phyloP scores from a whole-genome alignment of 768 basidiomycete genomes.

The Lentinula guzmanii region DNA sequence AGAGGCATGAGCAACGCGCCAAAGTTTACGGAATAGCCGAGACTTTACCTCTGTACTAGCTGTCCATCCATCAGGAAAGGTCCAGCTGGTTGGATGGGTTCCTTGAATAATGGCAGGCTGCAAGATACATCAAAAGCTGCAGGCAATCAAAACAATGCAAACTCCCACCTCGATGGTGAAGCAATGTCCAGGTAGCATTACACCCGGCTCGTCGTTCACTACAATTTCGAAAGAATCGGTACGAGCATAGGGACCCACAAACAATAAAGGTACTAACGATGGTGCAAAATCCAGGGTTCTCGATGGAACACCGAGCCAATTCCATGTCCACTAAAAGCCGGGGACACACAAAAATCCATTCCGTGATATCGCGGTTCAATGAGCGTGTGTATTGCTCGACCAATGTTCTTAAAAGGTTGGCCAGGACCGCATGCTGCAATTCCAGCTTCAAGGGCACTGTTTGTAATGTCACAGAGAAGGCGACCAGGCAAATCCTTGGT shows the following conservation, averaged over 20 bases:
- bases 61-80: conserved; percentile 93
- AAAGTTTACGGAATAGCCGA: neutral
- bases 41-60: conserved; percentile 72
- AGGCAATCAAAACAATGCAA: neutral
- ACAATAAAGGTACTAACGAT: conserved; percentile 36
- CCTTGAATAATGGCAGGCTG: conserved; percentile 81
- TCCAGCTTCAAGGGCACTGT: conserved; percentile 59
- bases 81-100: conserved; percentile 55
- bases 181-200: conserved; percentile 81
- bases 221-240: neutral
- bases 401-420: conserved; percentile 62
- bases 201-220: conserved; percentile 81
- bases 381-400: conserved; percentile 57
- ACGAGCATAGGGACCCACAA: neutral
- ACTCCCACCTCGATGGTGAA: conserved; percentile 82
- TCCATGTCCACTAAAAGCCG: conserved; percentile 80
- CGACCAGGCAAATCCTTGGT: conserved; percentile 64
- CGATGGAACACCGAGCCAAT: conserved; percentile 80
- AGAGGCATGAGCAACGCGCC: neutral
- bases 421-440: conserved; percentile 76
- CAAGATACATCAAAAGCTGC: neutral
- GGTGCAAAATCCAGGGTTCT: conserved; percentile 79
- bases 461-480: conserved; percentile 58
- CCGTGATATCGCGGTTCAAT: conserved; percentile 19
- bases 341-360: conserved; percentile 53